Base-by-base conservation (phyloP, 257 asterid species). In the Plantago ovata region DNA sequence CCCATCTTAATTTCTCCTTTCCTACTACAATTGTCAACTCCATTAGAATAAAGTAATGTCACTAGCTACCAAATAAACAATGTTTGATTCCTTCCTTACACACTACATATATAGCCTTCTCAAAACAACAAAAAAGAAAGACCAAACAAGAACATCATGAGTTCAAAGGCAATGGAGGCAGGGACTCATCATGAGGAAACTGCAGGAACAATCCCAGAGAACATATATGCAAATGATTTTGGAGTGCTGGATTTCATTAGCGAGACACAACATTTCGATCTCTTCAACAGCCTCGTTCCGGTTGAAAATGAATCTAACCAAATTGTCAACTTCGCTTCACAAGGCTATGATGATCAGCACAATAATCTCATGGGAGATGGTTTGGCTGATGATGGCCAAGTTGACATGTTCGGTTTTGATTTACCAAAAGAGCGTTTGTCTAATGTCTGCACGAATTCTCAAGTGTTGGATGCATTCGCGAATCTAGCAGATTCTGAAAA, bases 241-340 rank as follows among this genome's bases (percentile, higher is more conserved):
- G 90, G 77, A 18, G 36, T 72, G 7, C 68, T 75, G 9, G 88
- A 82, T 76, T 84, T 75, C 79, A 24, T 78, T 75, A 83, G 78
- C 11, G 92, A 75, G 53, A 43, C 84, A 23, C 71, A 73, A 23
- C 71, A 73, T 53, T 64, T 75, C 23, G 81, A 82, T 43, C 82
- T 63, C 19, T 75, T 75, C 44, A 68, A 75, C 60, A 83, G 79
- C 9, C 75, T 78, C 12, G 53, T 72, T 9, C 74, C 79, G 1
- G 81, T 72, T 13, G 85, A 84, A 49, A 50, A 58, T 52, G 66
- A 9, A 38, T 22, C 1, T 3, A 11, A 10, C 20, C 75, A 82
- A 7, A 56, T 68, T 3, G 49, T 54, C 50, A 57, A 60, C 60
- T 69, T 69, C 56, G 64, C 39, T 24, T 9, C 28, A 9, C 74